Evolutionary conservation across 306 rosid genomes (phyloP).

Genomic region (Gillenia trifoliata): DNA sequence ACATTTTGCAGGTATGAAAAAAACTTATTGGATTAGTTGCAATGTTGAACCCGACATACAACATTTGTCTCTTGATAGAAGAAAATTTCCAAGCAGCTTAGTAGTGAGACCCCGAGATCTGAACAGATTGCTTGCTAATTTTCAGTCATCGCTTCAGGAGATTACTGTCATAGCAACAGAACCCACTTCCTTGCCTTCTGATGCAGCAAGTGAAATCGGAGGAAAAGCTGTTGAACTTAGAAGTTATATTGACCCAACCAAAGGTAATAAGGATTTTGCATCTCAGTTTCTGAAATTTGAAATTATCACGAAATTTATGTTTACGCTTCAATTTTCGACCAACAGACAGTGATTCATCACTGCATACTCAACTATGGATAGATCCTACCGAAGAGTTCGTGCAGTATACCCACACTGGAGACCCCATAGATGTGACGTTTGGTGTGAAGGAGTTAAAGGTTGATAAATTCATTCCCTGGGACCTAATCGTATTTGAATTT

Average conservation of each 20-base stretch:
- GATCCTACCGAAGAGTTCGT: slow-evolving; percentile 91
- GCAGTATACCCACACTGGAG: slow-evolving; percentile 77
- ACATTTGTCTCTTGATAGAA: slow-evolving; percentile 79
- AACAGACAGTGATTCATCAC: slow-evolving; percentile 70
- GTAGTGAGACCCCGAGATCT: slow-evolving; percentile 90
- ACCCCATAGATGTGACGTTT: slow-evolving; percentile 86
- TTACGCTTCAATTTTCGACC: slow-evolving; percentile 23
- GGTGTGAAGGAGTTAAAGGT: slow-evolving; percentile 95
- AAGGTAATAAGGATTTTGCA: slow-evolving; percentile 41
- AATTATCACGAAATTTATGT: slow-evolving; percentile 9
- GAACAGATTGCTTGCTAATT: slow-evolving; percentile 77
- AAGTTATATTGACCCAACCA: slow-evolving; percentile 91
- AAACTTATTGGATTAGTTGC: slow-evolving; percentile 85
- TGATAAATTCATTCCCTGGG: slow-evolving; percentile 14
- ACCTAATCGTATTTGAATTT: slow-evolving; percentile 1
- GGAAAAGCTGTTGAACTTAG: slow-evolving; percentile 93
- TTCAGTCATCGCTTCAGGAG: slow-evolving; percentile 94
- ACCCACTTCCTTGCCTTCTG: slow-evolving; percentile 62
- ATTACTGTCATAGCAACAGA: slow-evolving; percentile 90
- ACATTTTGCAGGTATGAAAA: slow-evolving; percentile 63
- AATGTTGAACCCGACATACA: slow-evolving; percentile 85
- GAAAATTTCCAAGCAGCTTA: slow-evolving; percentile 69
- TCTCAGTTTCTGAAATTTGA: slow-evolving; percentile 4
- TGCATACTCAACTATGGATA: slow-evolving; percentile 94
- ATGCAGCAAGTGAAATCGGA: slow-evolving; percentile 68